Evolutionary conservation across 2,329 filamentous ascomycete genomes (phyloP).

Genomic region (Teratosphaeria gauchensis): DNA sequence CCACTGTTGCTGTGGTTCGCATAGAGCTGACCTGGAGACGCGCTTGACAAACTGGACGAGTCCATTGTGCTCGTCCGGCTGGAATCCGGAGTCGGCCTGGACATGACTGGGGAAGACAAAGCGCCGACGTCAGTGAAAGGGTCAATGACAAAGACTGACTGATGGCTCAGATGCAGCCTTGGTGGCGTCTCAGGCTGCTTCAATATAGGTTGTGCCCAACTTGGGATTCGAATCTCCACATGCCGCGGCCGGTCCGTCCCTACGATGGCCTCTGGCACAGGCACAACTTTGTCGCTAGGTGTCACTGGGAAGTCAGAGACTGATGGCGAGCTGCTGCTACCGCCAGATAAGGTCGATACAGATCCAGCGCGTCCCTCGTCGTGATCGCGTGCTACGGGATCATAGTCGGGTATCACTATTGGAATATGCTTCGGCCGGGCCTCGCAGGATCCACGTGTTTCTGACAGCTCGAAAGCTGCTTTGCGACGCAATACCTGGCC

Average conservation of each 20-base stretch:
- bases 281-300: neutral
- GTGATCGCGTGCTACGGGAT: conserved; percentile 10
- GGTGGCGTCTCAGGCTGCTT: conserved; percentile 28
- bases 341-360: conserved; percentile 6
- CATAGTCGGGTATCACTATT: conserved; percentile 35
- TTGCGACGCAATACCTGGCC: neutral
- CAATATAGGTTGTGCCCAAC: conserved; percentile 34
- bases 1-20: conserved; percentile 25
- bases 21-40: conserved; percentile 34
- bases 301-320: neutral
- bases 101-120: conserved; percentile 30
- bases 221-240: conserved; percentile 41
- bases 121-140: conserved; percentile 16
- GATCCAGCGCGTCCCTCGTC: conserved; percentile 8
- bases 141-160: conserved; percentile 11
- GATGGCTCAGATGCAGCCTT: conserved; percentile 10
- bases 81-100: conserved; percentile 32
- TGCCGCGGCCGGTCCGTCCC: conserved; percentile 26
- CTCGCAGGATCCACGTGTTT: conserved; percentile 9
- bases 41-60: conserved; percentile 32
- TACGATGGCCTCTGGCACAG: neutral
- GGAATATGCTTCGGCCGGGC: conserved; percentile 34
- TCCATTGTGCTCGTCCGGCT: conserved; percentile 40
- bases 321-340: conserved; percentile 5
- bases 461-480: conserved; percentile 10